phyloP scores from a whole-genome alignment of 352 stramenopile genomes.

The Pythium aristosporum region DNA sequence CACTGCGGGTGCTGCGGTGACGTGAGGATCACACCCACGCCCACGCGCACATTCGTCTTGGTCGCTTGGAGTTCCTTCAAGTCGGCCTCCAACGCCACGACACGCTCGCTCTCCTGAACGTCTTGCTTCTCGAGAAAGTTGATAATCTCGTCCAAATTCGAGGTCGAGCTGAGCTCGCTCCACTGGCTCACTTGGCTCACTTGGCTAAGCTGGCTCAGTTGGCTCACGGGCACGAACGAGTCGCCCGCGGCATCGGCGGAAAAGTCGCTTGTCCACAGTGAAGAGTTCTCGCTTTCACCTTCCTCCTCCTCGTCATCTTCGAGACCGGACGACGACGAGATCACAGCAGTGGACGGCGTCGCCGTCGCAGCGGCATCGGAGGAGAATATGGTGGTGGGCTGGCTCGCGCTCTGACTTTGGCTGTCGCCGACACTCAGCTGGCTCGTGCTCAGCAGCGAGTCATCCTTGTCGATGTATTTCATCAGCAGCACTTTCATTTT shows the following conservation, averaged over 20 bases:
- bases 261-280: constrained; percentile 60
- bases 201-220: constrained; percentile 66
- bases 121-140: constrained; percentile 83
- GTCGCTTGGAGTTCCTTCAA: constrained; percentile 57
- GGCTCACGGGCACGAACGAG: constrained; percentile 34
- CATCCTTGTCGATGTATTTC: constrained; percentile 87
- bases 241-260: constrained; percentile 28
- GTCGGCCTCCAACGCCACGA: constrained; percentile 53
- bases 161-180: constrained; percentile 82
- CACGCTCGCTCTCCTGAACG: constrained; percentile 54
- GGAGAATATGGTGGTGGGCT: constrained; percentile 3
- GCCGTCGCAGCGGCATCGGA: constrained; percentile 4
- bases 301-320: constrained; percentile 12
- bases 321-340: constrained; percentile 29
- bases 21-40: constrained; percentile 73
- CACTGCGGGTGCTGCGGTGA: constrained; percentile 60
- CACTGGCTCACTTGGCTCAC: constrained; percentile 75
- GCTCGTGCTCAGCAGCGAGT: constrained; percentile 73
- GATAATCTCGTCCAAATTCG: constrained; percentile 85
- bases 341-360: constrained; percentile 30
- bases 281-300: constrained; percentile 41
- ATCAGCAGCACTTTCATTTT: constrained; percentile 87
- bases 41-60: constrained; percentile 67
- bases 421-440: constrained; percentile 57
- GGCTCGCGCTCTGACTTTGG: constrained; percentile 9